These are phyloP conservation scores for Thermochaetoides thermophila DNA, from an alignment of 495 filamentous ascomycete species.

Conservation along the genomic window DNA sequence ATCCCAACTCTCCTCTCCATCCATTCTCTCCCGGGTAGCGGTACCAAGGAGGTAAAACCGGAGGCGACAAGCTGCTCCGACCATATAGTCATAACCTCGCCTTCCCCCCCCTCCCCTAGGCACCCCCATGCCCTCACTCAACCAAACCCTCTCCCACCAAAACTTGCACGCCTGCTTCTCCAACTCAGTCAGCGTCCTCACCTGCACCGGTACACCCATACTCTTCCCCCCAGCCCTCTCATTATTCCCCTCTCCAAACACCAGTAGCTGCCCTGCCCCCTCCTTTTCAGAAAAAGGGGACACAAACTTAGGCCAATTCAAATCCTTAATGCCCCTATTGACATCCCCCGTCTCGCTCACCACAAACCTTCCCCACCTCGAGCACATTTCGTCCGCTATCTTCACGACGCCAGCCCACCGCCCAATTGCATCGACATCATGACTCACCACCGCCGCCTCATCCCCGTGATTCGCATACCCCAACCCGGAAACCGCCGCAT, in stretches of 20 bases:
- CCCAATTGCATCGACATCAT: conserved; percentile 25
- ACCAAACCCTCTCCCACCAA: conserved; percentile 35
- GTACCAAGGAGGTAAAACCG: too few species aligned
- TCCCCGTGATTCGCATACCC: conserved; percentile 46
- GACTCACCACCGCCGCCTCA: conserved; percentile 41
- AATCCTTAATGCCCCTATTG: conserved; percentile 18
- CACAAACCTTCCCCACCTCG: conserved; percentile 42
- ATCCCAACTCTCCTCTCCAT: background rate
- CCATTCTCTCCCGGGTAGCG: background rate
- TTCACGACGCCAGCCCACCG: conserved; percentile 28
- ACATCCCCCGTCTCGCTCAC: conserved; percentile 26
- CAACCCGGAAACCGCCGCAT: conserved; percentile 34
- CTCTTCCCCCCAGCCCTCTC: conserved; percentile 32
- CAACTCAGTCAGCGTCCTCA: conserved; percentile 26
- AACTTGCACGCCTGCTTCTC: conserved; percentile 38
- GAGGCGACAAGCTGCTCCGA: too few species aligned
- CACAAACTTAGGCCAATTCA: conserved; percentile 18
- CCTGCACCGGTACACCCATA: conserved; percentile 29
- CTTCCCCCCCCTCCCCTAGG: background rate
- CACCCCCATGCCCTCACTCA: conserved; percentile 29
- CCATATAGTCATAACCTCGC: conserved; percentile 3
- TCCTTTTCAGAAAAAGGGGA: conserved; percentile 11
- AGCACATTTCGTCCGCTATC: conserved; percentile 38
- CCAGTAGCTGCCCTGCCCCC: conserved; percentile 21
- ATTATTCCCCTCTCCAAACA: conserved; percentile 50